phyloP scores from a whole-genome alignment of 225 moss, liverwort and hornwort species.

The Anthoceros angustus region DNA sequence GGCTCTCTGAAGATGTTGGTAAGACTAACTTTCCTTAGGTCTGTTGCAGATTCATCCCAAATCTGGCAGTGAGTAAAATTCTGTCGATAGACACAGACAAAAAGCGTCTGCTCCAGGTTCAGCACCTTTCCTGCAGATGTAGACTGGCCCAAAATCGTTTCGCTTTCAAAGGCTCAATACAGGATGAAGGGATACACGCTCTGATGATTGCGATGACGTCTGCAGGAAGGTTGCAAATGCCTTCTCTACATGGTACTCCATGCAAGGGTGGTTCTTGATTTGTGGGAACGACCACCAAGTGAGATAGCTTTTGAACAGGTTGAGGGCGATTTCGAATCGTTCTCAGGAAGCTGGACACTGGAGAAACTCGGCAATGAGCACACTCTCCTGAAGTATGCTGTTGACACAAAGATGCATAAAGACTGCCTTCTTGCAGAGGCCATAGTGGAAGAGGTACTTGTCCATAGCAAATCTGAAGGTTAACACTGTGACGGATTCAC shows the following conservation, averaged over 20 bases:
- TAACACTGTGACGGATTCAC: too few species aligned
- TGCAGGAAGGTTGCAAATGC: conserved; percentile 94
- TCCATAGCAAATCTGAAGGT: background rate
- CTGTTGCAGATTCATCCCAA: conserved; percentile 66
- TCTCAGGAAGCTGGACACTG: conserved; percentile 90
- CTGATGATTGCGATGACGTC: background rate
- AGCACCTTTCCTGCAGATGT: background rate
- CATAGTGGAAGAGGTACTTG: conserved; percentile 74
- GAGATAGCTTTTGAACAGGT: conserved; percentile 92
- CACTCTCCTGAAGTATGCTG: conserved; percentile 74
- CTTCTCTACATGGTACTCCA: conserved; percentile 90
- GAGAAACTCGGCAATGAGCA: conserved; percentile 84
- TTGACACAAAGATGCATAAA: conserved; percentile 86
- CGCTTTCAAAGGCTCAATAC: too few species aligned
- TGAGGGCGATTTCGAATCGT: conserved; percentile 86
- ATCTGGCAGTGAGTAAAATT: conserved; percentile 65
- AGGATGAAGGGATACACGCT: too few species aligned
- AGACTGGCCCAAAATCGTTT: too few species aligned
- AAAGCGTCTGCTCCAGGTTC: conserved; percentile 75
- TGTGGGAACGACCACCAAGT: conserved; percentile 71
- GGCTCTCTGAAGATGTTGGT: background rate
- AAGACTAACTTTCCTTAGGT: background rate
- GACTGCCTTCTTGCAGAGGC: conserved; percentile 79
- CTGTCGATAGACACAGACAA: conserved; percentile 53
- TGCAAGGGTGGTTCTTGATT: conserved; percentile 68